These are phyloP conservation scores for Monosporascus sp. DNA, from an alignment of 2,329 filamentous ascomycete genomes.

Conservation along the genomic window DNA sequence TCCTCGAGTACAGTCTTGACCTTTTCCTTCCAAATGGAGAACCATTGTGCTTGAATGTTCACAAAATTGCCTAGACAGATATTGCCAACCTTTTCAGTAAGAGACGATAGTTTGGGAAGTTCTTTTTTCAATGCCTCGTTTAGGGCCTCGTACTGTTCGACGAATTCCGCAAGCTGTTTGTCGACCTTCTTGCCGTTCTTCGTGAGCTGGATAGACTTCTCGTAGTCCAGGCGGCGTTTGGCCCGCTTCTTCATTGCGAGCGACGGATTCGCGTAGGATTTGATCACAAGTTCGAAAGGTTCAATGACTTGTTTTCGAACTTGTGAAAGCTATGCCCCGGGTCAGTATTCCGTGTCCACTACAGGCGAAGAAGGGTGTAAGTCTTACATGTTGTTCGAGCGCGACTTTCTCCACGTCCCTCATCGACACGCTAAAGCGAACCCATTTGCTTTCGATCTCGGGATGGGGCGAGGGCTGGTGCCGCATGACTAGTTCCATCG, in stretches of 20 bases:
- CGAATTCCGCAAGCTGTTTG: conserved; percentile 75
- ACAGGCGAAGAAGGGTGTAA: conserved; percentile 6
- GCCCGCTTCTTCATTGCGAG: conserved; percentile 90
- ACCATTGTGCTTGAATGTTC: conserved; percentile 80
- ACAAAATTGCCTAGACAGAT: conserved; percentile 80
- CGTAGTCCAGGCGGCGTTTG: conserved; percentile 87
- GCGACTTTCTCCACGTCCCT: conserved; percentile 79
- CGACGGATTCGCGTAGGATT: conserved; percentile 76
- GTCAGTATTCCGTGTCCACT: conserved; percentile 18
- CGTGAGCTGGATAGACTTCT: conserved; percentile 71
- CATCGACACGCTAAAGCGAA: conserved; percentile 81
- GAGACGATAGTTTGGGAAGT: conserved; percentile 72
- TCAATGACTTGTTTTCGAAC: conserved; percentile 81
- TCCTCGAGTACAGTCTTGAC: conserved; percentile 69
- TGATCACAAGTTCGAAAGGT: conserved; percentile 73
- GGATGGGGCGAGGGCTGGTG: conserved; percentile 67
- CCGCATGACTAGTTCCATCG: conserved; percentile 77
- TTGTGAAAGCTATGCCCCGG: conserved; percentile 43
- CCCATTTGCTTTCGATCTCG: conserved; percentile 91
- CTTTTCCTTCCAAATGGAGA: conserved; percentile 76
- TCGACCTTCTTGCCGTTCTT: conserved; percentile 82
- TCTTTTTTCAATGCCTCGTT: conserved; percentile 94
- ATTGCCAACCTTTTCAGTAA: conserved; percentile 81
- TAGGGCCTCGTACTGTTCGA: conserved; percentile 83
- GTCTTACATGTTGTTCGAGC: conserved; percentile 75